Evolutionary conservation across 192 early-diverging fungal species (phyloP), one percentile per base, ranked within the genome.

Genomic region (Coemansia sp.): DNA sequence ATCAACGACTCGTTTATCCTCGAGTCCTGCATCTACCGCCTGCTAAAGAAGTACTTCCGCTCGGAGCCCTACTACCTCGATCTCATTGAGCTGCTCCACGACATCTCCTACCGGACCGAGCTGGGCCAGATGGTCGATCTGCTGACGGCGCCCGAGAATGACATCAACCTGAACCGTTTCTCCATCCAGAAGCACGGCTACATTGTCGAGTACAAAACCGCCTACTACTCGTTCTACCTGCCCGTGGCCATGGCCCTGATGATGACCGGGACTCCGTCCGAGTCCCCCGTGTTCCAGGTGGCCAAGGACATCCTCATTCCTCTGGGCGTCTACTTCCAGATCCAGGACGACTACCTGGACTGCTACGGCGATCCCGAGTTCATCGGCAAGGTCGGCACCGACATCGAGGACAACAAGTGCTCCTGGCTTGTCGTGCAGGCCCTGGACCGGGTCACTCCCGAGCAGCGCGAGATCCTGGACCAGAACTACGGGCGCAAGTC

Each of bases 341-440:
- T 94, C 44, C 96, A 98, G 77, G 96, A 99, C 64, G 96, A 99
- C 62, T 99, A 89, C 60, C 64, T 99, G 64, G 96, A 99, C 77
- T 97, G 94, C 79, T 99, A 84, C 54, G 96, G 88, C 51, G 80
- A 76, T 26, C 90, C 92, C 5, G 81, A 79, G 39, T 75, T 89
- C 29, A 97, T 97, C 72, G 96, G 96, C 59, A 99, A 99, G 81
- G 92, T 99, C 70, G 96, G 96, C 34, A 99, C 96, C 21, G 96
- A 99, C 63, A 99, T 99, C 40, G 86, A 96, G 77, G 94, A 96
- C 73, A 99, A 99, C 84, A 99, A 99, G 82, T 99, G 96, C 77
- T 90, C 86, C 14, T 99, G 96, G 96, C 72, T 96, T 49, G 87
- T 99, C 56, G 91, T 93, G 54, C 85, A 93, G 74, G 94, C 94